Evolutionary conservation across 2,329 filamentous ascomycete genomes (phyloP).

Genomic region (Neonectria coccinea): DNA sequence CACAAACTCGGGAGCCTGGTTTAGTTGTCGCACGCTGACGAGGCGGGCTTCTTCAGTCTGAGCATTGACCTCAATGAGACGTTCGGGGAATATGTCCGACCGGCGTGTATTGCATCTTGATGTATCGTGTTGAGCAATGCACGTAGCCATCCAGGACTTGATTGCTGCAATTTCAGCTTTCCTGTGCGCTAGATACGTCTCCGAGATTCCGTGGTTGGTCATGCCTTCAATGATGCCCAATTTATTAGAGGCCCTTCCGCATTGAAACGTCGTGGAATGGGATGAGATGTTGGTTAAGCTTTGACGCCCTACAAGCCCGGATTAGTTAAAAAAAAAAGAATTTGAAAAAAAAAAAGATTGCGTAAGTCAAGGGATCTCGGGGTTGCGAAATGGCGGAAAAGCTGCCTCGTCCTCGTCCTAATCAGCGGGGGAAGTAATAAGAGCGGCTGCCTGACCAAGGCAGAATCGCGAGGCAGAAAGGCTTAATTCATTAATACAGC

Average conservation of each 20-base stretch:
- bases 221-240: neutral
- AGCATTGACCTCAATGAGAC: neutral
- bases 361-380: no score
- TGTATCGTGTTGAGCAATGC: neutral
- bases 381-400: no score
- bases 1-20: conserved; percentile 4
- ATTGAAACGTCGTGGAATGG: no score
- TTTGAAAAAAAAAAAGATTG: no score
- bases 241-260: no score
- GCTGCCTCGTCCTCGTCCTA: neutral
- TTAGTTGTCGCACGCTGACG: neutral
- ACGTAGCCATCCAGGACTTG: conserved; percentile 7
- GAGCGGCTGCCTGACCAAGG: neutral
- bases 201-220: neutral
- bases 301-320: neutral
- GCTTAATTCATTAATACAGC: no score
- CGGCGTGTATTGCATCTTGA: neutral
- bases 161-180: neutral
- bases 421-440: neutral
- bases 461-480: no score
- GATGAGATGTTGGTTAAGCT: neutral
- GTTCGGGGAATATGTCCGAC: neutral
- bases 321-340: neutral
- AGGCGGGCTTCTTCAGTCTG: neutral
- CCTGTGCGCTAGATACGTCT: neutral